Conservation (phyloP, 352 stramenopile genomes). For the Blastocystis sp. region DNA sequence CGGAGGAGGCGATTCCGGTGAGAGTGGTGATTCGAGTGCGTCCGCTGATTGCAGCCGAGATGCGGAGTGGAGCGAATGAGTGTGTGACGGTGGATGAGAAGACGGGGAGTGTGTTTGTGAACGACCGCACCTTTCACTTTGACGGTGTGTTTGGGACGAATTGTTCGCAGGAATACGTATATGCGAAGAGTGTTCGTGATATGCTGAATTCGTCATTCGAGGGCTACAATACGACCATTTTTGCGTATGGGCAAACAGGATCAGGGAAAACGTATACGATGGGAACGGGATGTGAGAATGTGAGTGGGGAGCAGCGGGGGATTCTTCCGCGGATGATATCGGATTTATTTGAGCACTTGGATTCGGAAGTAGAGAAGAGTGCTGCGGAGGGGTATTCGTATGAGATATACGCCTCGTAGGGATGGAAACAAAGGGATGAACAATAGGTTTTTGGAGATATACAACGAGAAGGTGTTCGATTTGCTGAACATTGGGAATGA, state of each 20-base stretch:
- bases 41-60: constrained; percentile 45
- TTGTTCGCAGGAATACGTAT: constrained; percentile 57
- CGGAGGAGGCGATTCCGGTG: constrained; percentile 7
- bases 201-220: constrained; percentile 48
- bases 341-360: constrained; percentile 39
- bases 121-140: constrained; percentile 45
- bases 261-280: constrained; percentile 62
- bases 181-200: constrained; percentile 48
- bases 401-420: constrained; percentile 12
- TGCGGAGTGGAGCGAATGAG: neutral
- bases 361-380: neutral
- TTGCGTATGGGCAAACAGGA: constrained; percentile 62
- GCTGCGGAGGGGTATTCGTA: neutral
- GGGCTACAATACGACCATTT: constrained; percentile 60
- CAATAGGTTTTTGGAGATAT: constrained; percentile 73
- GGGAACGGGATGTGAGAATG: constrained; percentile 26
- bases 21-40: constrained; percentile 51
- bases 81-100: constrained; percentile 42
- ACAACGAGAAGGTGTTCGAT: constrained; percentile 88
- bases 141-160: constrained; percentile 58
- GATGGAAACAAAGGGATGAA: neutral
- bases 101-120: neutral
- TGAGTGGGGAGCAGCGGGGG: neutral
- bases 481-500: constrained; percentile 71
- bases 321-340: constrained; percentile 49